phyloP scores from a whole-genome alignment of 257 asterid species.

The Phtheirospermum japonicum region DNA sequence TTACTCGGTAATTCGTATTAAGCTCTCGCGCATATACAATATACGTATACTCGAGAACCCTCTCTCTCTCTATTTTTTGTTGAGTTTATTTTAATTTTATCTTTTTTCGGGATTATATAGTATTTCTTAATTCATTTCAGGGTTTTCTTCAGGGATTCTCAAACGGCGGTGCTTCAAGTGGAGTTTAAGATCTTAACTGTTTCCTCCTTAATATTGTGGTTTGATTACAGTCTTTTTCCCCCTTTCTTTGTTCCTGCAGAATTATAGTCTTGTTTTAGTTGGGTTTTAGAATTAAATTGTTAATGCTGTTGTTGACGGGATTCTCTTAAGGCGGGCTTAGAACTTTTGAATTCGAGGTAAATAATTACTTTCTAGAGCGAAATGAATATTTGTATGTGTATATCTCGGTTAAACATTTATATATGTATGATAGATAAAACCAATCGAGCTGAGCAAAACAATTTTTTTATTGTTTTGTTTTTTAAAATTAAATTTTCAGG shows the following conservation, averaged over 20 bases:
- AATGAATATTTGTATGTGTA: not conserved
- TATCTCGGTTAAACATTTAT: not conserved
- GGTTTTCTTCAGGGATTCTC: not conserved
- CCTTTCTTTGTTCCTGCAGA: conserved; percentile 24
- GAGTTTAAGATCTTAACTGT: not conserved
- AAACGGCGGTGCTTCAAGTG: not conserved
- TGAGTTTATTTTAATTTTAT: not conserved
- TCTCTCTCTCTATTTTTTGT: not conserved
- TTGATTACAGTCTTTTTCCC: conserved; percentile 3
- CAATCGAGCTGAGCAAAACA: not conserved
- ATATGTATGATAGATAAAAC: not conserved
- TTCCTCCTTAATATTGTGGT: not conserved
- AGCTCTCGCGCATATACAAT: not conserved
- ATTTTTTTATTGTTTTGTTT: not conserved
- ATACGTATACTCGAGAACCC: not conserved
- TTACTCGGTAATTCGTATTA: not conserved
- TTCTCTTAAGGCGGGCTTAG: no score
- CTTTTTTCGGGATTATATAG: not conserved
- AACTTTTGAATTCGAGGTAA: not conserved
- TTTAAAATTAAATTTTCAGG: conserved; percentile 27
- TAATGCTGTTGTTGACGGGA: no score
- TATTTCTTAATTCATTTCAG: not conserved
- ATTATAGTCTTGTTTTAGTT: conserved; percentile 17
- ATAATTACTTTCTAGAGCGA: not conserved
- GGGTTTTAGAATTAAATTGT: not conserved